Evolutionary conservation across 2,329 filamentous ascomycete genomes (phyloP).

Genomic region (Colletotrichum sp.): DNA sequence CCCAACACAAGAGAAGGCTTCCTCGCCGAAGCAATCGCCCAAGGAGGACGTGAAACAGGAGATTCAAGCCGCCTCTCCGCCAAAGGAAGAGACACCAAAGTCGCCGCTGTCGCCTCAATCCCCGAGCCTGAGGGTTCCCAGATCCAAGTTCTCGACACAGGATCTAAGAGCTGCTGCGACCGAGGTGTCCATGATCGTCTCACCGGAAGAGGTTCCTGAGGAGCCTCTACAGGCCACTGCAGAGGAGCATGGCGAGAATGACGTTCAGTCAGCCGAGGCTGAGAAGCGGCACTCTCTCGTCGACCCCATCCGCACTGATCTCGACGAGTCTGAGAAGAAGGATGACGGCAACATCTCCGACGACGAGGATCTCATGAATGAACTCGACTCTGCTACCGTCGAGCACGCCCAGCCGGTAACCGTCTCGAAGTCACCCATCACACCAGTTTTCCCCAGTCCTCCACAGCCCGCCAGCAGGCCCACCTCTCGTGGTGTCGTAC

Average conservation of each 20-base stretch:
- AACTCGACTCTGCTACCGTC: conserved; percentile 80
- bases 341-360: conserved; percentile 60
- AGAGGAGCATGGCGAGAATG: conserved; percentile 27
- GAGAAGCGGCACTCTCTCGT: conserved; percentile 42
- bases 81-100: conserved; percentile 24
- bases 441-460: conserved; percentile 59
- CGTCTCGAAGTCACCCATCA: conserved; percentile 84
- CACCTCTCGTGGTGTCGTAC: conserved; percentile 44
- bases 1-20: conserved; percentile 6
- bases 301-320: conserved; percentile 62
- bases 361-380: conserved; percentile 86
- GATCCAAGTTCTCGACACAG: conserved; percentile 50
- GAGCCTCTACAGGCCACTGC: conserved; percentile 7
- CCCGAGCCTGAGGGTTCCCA: conserved; percentile 34
- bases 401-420: conserved; percentile 83
- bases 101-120: conserved; percentile 5
- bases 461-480: conserved; percentile 21
- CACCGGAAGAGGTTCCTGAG: background rate
- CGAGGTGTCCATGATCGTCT: conserved; percentile 20
- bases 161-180: conserved; percentile 32
- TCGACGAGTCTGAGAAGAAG: conserved; percentile 37
- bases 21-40: background rate
- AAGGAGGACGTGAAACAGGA: background rate
- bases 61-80: background rate
- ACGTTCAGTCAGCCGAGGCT: conserved; percentile 30